phyloP scores from a whole-genome alignment of 2,329 filamentous ascomycete species.

The Atkinsonella hypoxylon region DNA sequence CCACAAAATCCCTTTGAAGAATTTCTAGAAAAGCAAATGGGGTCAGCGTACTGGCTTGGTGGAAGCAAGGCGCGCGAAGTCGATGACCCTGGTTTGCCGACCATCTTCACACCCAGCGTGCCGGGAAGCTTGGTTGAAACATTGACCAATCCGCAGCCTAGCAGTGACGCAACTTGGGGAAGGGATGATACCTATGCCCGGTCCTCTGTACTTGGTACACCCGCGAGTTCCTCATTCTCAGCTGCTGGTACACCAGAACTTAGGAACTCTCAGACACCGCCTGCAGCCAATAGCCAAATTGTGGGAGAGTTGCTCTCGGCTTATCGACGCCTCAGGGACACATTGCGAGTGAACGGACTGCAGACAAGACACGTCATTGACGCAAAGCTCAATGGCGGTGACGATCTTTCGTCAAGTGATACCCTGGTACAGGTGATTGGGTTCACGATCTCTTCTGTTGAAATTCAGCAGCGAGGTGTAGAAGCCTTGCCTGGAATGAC shows the following conservation, averaged over 20 bases:
- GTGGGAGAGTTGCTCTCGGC: slow-evolving; percentile 45
- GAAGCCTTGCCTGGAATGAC: slow-evolving; percentile 62
- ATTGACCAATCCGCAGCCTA: slow-evolving; percentile 24
- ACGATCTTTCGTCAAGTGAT: slow-evolving; percentile 43
- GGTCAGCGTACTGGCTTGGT: slow-evolving; percentile 28
- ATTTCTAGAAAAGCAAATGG: slow-evolving; percentile 53
- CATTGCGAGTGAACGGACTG: slow-evolving; percentile 43
- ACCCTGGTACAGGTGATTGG: slow-evolving; percentile 57
- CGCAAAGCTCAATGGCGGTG: slow-evolving; percentile 17
- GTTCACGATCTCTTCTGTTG: slow-evolving; percentile 74
- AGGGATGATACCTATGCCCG: slow-evolving; percentile 21
- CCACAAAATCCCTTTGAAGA: slow-evolving; percentile 48
- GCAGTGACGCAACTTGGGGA: slow-evolving; percentile 29
- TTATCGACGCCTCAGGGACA: slow-evolving; percentile 49
- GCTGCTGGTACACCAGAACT: slow-evolving; percentile 17
- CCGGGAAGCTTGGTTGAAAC: slow-evolving; percentile 26
- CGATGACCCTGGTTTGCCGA: slow-evolving; percentile 17
- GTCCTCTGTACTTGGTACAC: slow-evolving; percentile 23
- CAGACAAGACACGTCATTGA: slow-evolving; percentile 24
- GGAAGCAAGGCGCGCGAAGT: slow-evolving; percentile 25
- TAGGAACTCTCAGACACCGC: slow-evolving; percentile 7
- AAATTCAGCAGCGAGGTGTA: slow-evolving; percentile 83
- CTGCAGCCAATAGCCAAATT: slow-evolving; percentile 14
- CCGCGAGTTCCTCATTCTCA: slow-evolving; percentile 31
- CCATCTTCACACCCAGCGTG: slow-evolving; percentile 24